Base-by-base conservation (phyloP, 2,329 filamentous ascomycete species). In the Fusarium hostae region DNA sequence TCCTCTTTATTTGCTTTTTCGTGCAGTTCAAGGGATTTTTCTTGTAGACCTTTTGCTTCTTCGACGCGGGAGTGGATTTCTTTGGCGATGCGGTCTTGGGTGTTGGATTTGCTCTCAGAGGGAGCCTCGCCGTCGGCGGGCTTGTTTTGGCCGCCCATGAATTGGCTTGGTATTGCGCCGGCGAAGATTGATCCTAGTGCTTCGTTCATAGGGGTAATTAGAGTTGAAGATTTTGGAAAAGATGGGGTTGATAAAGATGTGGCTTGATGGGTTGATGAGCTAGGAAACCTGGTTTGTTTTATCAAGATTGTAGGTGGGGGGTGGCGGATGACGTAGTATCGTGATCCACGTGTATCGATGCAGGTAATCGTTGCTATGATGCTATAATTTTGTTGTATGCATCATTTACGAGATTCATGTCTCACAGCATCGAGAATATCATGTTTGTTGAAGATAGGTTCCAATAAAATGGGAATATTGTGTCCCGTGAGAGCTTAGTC, bases 21-120 rank as follows among this genome's bases (percentile, higher is more conserved):
- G 5, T 74, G 72, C 0, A 75, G 72, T 6, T 75, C 47, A 7
- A 75, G 30, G 0, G 72, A 75, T 20, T 72, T 70, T 12, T 67
- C 39, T 5, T 75, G 72, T 0, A 75, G 48, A 0, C 39, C 47
- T 24, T 73, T 64, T 41, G 72, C 72, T 52, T 75, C 72, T 13
- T 74, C 65, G 5, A 75, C 56, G 3, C 72, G 62, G 0, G 26
- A 26, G 4, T 73, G 54, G 9, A 75, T 74, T 20, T 75, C 72
- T 15, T 67, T 51, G 3, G 40, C 50, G 37, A 75, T 58, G 18
- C 45, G 68, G 3, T 75, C 72, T 24, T 73, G 71, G 2, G 72
- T 65, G 3, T 54, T 48, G 0, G 64, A 54, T 26, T 50, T 58
- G 13, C 35, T 61, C 4, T 56, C 66, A 9, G 59, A 35, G 12